A percentile compares a stretch with the other conserved stretches of the same genome.
Evolutionary conservation across 768 basidiomycete species (phyloP).

Genomic region (Hericium alpestre): DNA sequence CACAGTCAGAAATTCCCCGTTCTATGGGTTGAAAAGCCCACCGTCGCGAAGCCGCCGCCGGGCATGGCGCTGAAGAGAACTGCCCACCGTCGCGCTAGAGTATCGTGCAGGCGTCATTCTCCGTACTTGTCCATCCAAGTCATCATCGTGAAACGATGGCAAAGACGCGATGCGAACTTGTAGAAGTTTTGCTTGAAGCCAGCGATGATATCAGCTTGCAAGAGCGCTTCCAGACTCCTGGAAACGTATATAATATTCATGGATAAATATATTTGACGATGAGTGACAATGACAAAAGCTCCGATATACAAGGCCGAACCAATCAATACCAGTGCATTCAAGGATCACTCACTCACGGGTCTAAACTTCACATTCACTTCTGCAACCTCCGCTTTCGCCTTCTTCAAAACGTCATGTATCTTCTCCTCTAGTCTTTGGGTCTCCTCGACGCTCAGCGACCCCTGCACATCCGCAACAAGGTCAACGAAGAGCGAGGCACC

Average conservation of each 20-base stretch:
- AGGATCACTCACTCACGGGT: background rate
- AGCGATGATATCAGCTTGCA: no score
- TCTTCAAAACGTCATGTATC: slow-evolving; percentile 46
- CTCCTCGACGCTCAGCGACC: slow-evolving; percentile 43
- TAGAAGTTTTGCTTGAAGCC: no score
- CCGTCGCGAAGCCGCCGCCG: background rate
- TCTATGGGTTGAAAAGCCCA: background rate
- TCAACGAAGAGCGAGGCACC: slow-evolving; percentile 81
- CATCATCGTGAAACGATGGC: no score
- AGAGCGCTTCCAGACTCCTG: no score
- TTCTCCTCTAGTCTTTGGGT: slow-evolving; percentile 49
- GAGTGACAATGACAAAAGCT: background rate
- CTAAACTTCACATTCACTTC: slow-evolving; percentile 56
- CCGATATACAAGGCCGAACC: background rate
- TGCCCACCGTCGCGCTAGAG: no score
- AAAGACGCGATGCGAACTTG: no score
- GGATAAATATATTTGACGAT: background rate
- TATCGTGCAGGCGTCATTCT: no score
- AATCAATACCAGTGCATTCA: background rate
- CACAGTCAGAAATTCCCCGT: background rate
- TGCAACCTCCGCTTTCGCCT: slow-evolving; percentile 51
- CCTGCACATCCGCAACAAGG: slow-evolving; percentile 62
- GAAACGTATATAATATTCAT: background rate
- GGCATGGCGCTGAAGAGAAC: background rate
- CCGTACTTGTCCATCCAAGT: no score